Conservation (phyloP, 1,284 basidiomycete species). For the Naganishia albida region DNA sequence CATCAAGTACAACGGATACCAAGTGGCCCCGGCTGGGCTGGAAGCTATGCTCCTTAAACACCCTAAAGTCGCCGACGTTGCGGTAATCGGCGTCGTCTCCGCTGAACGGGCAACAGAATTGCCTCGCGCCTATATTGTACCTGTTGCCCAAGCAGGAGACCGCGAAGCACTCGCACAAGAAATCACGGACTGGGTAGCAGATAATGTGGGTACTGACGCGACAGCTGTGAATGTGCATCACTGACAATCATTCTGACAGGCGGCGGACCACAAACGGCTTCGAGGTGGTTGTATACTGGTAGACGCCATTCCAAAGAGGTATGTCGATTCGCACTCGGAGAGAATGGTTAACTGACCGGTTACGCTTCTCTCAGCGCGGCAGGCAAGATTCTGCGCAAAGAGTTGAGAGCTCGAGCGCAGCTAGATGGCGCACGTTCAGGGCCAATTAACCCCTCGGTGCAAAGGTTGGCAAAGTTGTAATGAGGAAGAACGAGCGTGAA, state of each 20-base stretch:
- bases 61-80: conserved; percentile 69
- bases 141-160: conserved; percentile 48
- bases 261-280: conserved; percentile 56
- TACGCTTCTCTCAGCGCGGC: conserved; percentile 37
- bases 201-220: conserved; percentile 51
- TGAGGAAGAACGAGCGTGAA: too few relatives aligned
- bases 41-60: conserved; percentile 73
- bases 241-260: conserved; percentile 64
- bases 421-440: not conserved
- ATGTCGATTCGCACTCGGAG: not conserved
- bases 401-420: conserved; percentile 38
- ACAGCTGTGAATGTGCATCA: conserved; percentile 53
- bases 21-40: conserved; percentile 78
- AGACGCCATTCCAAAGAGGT: conserved; percentile 55
- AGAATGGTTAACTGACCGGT: not conserved
- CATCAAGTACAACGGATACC: conserved; percentile 68
- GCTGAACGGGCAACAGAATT: conserved; percentile 70
- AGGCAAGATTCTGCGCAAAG: conserved; percentile 52
- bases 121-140: conserved; percentile 74
- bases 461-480: conserved; percentile 20
- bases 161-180: conserved; percentile 56
- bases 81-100: conserved; percentile 69
- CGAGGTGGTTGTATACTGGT: conserved; percentile 56
- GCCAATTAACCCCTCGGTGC: conserved; percentile 1
- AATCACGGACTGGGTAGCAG: conserved; percentile 65